Percentiles rank a stretch among this genome's conserved stretches.
Evolutionary conservation across 1,284 basidiomycete species (phyloP).

Genomic region (Moniliella sp.): DNA sequence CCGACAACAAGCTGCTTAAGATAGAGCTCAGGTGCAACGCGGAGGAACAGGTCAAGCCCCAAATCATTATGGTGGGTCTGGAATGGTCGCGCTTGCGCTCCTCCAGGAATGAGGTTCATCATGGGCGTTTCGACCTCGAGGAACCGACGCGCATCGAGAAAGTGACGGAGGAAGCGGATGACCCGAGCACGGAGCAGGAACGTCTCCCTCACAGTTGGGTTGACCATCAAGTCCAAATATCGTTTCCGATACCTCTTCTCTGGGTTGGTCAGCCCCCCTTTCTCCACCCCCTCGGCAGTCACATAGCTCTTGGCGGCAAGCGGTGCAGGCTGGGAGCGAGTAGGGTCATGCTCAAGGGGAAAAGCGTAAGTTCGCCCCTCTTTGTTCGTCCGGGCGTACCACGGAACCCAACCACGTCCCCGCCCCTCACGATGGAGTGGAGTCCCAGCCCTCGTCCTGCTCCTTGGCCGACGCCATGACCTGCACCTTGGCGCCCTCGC

Average conservation of each 20-base stretch:
- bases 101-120: slow-evolving; percentile 87
- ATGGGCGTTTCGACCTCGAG: slow-evolving; percentile 98
- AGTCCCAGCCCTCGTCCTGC: slow-evolving; percentile 38
- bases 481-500: slow-evolving; percentile 79
- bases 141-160: slow-evolving; percentile 76
- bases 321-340: slow-evolving; percentile 91
- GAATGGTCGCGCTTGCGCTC: slow-evolving; percentile 94
- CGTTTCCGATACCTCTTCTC: slow-evolving; percentile 95
- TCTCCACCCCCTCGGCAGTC: slow-evolving; percentile 38
- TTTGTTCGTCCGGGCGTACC: slow-evolving; percentile 77
- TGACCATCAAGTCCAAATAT: slow-evolving; percentile 92
- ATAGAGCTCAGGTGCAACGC: slow-evolving; percentile 90
- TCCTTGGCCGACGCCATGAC: slow-evolving; percentile 79
- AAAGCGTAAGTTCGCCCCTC: slow-evolving; percentile 83
- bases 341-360: slow-evolving; percentile 58
- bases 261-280: slow-evolving; percentile 52
- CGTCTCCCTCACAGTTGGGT: slow-evolving; percentile 66
- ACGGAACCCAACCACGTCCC: slow-evolving; percentile 80
- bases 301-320: slow-evolving; percentile 40
- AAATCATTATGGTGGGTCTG: slow-evolving; percentile 97
- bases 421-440: slow-evolving; percentile 73
- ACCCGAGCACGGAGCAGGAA: slow-evolving; percentile 56
- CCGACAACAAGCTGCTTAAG: slow-evolving; percentile 94
- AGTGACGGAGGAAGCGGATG: slow-evolving; percentile 49
- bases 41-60: slow-evolving; percentile 86